Percentiles rank a stretch among this genome's conserved stretches.
These are phyloP conservation scores for Striga hermonthica DNA, from an alignment of 305 asterid species.

Conservation along the genomic window DNA sequence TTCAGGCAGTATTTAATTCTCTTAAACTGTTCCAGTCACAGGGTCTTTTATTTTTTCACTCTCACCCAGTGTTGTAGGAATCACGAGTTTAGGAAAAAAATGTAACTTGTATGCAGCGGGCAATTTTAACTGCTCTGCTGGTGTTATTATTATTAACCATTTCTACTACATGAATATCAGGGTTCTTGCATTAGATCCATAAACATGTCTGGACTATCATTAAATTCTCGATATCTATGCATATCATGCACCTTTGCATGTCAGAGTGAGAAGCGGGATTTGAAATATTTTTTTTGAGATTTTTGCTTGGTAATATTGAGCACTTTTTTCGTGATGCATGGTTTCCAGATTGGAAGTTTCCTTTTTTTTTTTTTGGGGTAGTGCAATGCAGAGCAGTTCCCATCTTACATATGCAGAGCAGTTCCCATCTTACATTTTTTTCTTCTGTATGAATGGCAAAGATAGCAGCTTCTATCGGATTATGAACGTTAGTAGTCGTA, in stretches of 20 bases:
- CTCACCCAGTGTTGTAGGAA: background rate
- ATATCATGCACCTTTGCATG: background rate
- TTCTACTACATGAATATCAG: background rate
- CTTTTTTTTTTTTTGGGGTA: no score
- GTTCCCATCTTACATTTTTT: no score
- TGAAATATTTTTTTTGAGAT: slow-evolving; percentile 10
- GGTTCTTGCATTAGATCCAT: slow-evolving; percentile 21
- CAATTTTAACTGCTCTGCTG: slow-evolving; percentile 18
- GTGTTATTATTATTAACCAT: slow-evolving; percentile 10
- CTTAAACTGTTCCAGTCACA: slow-evolving; percentile 7
- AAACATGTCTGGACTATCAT: background rate
- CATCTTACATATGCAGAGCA: no score
- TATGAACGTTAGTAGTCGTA: slow-evolving; percentile 22
- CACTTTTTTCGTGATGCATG: no score
- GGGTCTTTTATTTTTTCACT: slow-evolving; percentile 8
- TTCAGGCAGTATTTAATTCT: slow-evolving; percentile 10
- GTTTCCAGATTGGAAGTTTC: no score
- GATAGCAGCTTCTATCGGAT: slow-evolving; percentile 6
- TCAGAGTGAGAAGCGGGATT: slow-evolving; percentile 3
- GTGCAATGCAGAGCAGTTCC: no score
- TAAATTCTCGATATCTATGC: background rate
- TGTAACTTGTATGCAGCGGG: slow-evolving; percentile 13
- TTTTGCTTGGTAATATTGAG: background rate
- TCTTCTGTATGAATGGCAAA: slow-evolving; percentile 13
- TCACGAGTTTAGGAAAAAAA: slow-evolving; percentile 1